These are phyloP conservation scores for Serendipita vermifera DNA, from an alignment of 768 basidiomycete species.

Conservation along the genomic window DNA sequence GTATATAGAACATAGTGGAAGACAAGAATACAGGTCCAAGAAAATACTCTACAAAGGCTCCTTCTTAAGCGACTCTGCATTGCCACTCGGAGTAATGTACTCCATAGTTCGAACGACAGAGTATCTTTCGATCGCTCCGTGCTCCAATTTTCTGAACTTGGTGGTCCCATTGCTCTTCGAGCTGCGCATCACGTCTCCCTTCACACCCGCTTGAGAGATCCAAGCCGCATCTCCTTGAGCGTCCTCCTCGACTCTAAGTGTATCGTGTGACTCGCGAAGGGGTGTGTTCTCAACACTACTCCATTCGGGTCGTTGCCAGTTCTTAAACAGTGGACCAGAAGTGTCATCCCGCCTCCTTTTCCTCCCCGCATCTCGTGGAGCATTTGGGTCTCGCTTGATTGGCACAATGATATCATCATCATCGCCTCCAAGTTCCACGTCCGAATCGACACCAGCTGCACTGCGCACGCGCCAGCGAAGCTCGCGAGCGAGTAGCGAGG, in stretches of 20 bases:
- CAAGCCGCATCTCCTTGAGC: slow-evolving; percentile 1
- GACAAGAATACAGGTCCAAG: background rate
- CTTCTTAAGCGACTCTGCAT: slow-evolving; percentile 1
- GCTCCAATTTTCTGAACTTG: slow-evolving; percentile 41
- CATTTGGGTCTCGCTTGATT: slow-evolving; percentile 1
- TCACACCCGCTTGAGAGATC: slow-evolving; percentile 8
- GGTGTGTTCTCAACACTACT: background rate
- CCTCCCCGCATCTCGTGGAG: background rate
- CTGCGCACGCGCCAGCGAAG: slow-evolving; percentile 64
- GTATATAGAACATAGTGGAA: too few species aligned
- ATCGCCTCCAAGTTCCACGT: slow-evolving; percentile 15
- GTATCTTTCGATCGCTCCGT: slow-evolving; percentile 3
- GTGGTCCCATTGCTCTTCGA: slow-evolving; percentile 62
- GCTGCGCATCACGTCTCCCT: slow-evolving; percentile 37
- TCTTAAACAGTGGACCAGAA: slow-evolving; percentile 5
- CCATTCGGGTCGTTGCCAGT: slow-evolving; percentile 9
- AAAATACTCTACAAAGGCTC: background rate
- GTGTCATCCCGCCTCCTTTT: slow-evolving; percentile 7
- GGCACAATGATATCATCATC: slow-evolving; percentile 2
- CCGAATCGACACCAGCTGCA: slow-evolving; percentile 18
- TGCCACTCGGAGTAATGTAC: background rate
- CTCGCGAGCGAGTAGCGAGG: slow-evolving; percentile 67
- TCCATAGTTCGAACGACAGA: slow-evolving; percentile 5
- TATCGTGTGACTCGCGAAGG: slow-evolving; percentile 5
- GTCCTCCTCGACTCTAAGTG: background rate